phyloP scores from a whole-genome alignment of 2,329 filamentous ascomycete genomes.

The Orbilia quercus region DNA sequence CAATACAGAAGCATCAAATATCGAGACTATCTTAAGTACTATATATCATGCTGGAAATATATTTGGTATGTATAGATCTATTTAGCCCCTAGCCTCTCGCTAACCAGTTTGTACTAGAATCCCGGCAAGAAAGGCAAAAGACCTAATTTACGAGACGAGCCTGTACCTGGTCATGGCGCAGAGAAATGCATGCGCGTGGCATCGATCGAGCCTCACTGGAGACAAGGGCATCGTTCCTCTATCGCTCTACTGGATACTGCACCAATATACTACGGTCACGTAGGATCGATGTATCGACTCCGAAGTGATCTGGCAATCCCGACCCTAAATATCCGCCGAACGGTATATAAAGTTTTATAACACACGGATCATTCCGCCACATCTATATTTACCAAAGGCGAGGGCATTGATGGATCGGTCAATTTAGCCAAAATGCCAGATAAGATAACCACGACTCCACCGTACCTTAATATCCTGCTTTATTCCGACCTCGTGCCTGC shows the following conservation, averaged over 20 bases:
- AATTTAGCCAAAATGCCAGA: constrained; percentile 33
- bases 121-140: no score
- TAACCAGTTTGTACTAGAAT: no score
- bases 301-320: not conserved
- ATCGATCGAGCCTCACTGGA: not conserved
- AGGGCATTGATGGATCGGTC: not conserved
- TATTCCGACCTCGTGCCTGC: constrained; percentile 16
- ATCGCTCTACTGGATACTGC: not conserved
- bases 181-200: not conserved
- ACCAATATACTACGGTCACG: not conserved
- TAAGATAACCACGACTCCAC: constrained; percentile 21
- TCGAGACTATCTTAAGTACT: no score
- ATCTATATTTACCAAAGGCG: not conserved
- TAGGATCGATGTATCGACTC: not conserved
- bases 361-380: no score
- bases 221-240: not conserved
- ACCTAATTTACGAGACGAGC: no score
- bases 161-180: no score
- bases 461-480: constrained; percentile 25
- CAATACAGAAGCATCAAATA: no score
- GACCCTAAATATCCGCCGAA: no score
- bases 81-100: no score
- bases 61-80: no score
- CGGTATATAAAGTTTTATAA: no score
- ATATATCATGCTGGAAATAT: no score